Evolutionary conservation across 345 rosid species (phyloP), one percentile per base, ranked within the genome.

Genomic region (Geranium brycei): DNA sequence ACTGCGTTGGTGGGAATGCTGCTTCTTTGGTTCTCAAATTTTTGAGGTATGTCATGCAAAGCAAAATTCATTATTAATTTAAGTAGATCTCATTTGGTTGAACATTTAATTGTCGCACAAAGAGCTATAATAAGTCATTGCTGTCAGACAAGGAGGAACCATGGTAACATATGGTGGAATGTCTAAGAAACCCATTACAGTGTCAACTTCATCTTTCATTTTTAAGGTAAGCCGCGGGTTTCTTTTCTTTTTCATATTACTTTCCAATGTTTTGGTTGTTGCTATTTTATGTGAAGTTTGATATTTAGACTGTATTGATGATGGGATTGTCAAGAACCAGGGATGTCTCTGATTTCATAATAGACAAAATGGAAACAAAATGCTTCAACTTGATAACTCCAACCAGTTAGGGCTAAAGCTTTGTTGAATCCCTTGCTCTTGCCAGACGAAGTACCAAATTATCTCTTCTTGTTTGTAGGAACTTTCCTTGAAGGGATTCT

Each of bases 101-200:
- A 19, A 64, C 19, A 41, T 69, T 51, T 59, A 51, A 41, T 6
- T 53, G 6, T 57, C 17, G 1, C 14, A 30, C 31, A 8, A 23
- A 31, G 68, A 64, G 69, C 60, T 69, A 16, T 13, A 47, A 66
- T 53, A 31, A 51, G 12, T 16, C 57, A 17, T 59, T 63, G 57
- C 32, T 69, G 77, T 66, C 73, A 87, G 89, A 75, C 82, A 71
- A 59, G 84, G 88, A 68, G 99, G 99, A 75, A 86, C 85, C 5
- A 86, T 83, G 97, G 96, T 86, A 63, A 90, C 99, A 19, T 93
- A 90, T 72, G 99, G 96, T 59, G 91, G 99, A 64, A 88, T 93
- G 99, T 86, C 97, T 17, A 90, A 85, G 72, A 86, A 80, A 69
- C 96, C 99, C 60, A 64, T 90, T 70, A 83, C 89, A 1, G 86